Conservation (phyloP, 1,139 yeast species). For the Lodderomyces parapsilosis region DNA sequence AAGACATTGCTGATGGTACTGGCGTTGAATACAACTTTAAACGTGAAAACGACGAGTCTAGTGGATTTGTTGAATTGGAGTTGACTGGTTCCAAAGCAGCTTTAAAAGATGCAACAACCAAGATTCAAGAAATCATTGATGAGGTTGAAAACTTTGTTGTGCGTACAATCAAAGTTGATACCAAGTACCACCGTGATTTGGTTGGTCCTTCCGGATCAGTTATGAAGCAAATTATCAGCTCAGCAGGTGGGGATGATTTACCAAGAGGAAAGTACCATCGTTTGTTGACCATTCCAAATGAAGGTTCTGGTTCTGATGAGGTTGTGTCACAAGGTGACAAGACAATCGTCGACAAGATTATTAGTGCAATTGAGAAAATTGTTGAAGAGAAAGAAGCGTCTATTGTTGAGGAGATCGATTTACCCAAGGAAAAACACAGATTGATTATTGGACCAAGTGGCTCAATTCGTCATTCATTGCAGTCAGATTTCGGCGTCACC, state of each 20-base stretch:
- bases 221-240: conserved; percentile 69
- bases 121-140: conserved; percentile 61
- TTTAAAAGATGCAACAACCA: conserved; percentile 70
- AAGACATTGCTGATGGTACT: conserved; percentile 75
- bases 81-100: conserved; percentile 79
- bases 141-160: conserved; percentile 68
- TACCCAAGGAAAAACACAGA: conserved; percentile 76
- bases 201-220: conserved; percentile 81
- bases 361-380: conserved; percentile 61
- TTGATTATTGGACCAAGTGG: conserved; percentile 84
- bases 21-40: conserved; percentile 73
- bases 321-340: conserved; percentile 77
- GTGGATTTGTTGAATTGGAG: conserved; percentile 56
- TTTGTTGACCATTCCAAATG: conserved; percentile 73
- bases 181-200: conserved; percentile 74
- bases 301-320: conserved; percentile 59
- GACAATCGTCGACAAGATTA: conserved; percentile 66
- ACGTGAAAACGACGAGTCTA: conserved; percentile 46
- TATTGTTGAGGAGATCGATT: conserved; percentile 53
- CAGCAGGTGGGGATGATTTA: conserved; percentile 73
- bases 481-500: conserved; percentile 63
- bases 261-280: conserved; percentile 50
- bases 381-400: conserved; percentile 67
- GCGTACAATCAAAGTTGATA: conserved; percentile 66
- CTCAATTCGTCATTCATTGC: conserved; percentile 66